Percentiles rank a stretch among this genome's conserved stretches.
Conservation (phyloP, 2,329 filamentous ascomycete genomes). For the Trichophyton benhamiae region DNA sequence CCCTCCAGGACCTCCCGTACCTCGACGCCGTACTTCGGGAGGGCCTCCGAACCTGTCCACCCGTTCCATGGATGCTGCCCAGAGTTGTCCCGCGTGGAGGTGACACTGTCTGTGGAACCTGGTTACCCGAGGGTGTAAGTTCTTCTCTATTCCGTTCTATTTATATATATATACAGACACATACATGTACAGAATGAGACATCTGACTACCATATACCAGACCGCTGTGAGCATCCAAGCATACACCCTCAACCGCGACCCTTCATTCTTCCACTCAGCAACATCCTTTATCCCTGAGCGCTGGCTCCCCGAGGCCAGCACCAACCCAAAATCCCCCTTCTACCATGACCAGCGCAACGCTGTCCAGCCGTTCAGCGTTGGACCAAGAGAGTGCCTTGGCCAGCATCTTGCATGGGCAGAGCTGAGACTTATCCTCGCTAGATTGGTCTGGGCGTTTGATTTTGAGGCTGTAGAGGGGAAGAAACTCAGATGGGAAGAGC, state of each 20-base stretch:
- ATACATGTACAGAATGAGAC: background rate
- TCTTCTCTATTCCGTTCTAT: background rate
- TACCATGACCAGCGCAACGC: slow-evolving; percentile 32
- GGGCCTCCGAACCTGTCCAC: slow-evolving; percentile 32
- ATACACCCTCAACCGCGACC: slow-evolving; percentile 35
- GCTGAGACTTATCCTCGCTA: slow-evolving; percentile 39
- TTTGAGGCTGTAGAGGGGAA: background rate
- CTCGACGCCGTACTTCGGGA: slow-evolving; percentile 35
- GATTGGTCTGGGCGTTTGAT: slow-evolving; percentile 41
- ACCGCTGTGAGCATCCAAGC: slow-evolving; percentile 35
- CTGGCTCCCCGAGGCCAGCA: slow-evolving; percentile 28
- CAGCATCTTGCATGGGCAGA: slow-evolving; percentile 39
- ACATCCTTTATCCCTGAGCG: slow-evolving; percentile 39
- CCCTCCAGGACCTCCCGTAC: slow-evolving; percentile 25
- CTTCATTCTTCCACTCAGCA: slow-evolving; percentile 36
- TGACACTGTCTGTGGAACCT: slow-evolving; percentile 25
- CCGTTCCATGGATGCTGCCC: slow-evolving; percentile 18
- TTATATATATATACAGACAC: background rate
- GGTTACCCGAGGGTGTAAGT: slow-evolving; percentile 22
- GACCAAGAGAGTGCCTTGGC: slow-evolving; percentile 41
- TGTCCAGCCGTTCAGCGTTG: slow-evolving; percentile 39
- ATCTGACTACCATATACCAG: slow-evolving; percentile 17
- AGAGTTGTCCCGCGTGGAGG: slow-evolving; percentile 15
- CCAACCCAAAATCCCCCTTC: slow-evolving; percentile 22
- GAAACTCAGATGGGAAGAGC: slow-evolving; percentile 3